Conservation (phyloP, 2,329 filamentous ascomycete species). For the Talaromyces pinophilus region DNA sequence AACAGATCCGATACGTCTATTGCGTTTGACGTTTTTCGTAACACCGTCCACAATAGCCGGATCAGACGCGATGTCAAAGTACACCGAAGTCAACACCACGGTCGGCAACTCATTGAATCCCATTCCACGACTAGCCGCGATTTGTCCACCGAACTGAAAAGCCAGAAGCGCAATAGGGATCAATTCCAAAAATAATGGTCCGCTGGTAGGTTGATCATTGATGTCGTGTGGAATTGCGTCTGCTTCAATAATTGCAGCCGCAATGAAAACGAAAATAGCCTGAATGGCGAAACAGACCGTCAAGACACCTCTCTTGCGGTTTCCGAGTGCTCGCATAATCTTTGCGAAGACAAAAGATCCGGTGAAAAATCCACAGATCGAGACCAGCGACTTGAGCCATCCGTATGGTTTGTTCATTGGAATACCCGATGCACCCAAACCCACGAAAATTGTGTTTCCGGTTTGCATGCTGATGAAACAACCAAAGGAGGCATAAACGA, state of each 20-base stretch:
- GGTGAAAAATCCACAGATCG: conserved; percentile 45
- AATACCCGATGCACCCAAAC: conserved; percentile 46
- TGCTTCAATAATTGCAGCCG: conserved; percentile 43
- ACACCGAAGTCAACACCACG: conserved; percentile 50
- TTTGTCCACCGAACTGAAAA: conserved; percentile 49
- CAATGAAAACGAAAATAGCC: conserved; percentile 40
- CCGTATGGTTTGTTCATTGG: conserved; percentile 43
- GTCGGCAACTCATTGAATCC: conserved; percentile 49
- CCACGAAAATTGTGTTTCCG: conserved; percentile 52
- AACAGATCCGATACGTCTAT: conserved; percentile 42
- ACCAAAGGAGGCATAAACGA: conserved; percentile 50
- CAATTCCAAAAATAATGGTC: conserved; percentile 41
- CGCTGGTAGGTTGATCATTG: conserved; percentile 28
- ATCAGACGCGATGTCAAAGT: conserved; percentile 49
- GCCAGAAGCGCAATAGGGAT: conserved; percentile 47
- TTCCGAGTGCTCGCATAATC: conserved; percentile 39
- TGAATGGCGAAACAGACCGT: conserved; percentile 47
- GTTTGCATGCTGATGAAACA: conserved; percentile 53
- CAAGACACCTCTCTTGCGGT: conserved; percentile 40
- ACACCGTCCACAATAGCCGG: conserved; percentile 38
- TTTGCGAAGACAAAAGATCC: conserved; percentile 45
- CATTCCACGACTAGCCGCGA: conserved; percentile 45
- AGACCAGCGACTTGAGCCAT: conserved; percentile 48
- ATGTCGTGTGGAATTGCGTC: conserved; percentile 41
- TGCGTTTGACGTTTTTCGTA: conserved; percentile 42